phyloP scores from a whole-genome alignment of 2,329 filamentous ascomycete species.

The Colletotrichum endophyticum region DNA sequence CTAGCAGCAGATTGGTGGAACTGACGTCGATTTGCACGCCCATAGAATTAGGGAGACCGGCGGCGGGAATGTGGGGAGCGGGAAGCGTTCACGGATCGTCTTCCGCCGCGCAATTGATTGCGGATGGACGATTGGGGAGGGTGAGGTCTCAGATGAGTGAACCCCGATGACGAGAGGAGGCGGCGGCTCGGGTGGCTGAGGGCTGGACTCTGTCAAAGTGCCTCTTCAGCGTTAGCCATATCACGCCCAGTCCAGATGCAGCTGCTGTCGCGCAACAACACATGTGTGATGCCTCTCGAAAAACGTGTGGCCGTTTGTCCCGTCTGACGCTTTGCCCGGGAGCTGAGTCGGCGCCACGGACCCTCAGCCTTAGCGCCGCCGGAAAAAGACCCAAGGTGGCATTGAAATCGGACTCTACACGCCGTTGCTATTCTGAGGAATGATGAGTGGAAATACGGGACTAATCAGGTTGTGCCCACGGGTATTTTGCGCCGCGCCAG shows the following conservation, averaged over 20 bases:
- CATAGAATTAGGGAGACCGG: conserved; percentile 4
- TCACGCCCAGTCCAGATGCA: neutral
- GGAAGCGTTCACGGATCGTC: conserved; percentile 21
- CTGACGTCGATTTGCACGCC: neutral
- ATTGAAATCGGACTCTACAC: neutral
- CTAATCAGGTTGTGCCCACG: neutral
- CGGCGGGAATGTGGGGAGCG: conserved; percentile 15
- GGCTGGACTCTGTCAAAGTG: neutral
- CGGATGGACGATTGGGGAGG: neutral
- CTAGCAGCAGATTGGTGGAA: conserved; percentile 18
- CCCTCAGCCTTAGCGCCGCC: neutral
- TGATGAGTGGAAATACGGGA: neutral
- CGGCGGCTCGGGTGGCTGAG: neutral
- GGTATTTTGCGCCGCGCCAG: neutral
- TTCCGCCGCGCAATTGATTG: conserved; percentile 14
- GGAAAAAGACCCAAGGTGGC: neutral
- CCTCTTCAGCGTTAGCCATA: neutral
- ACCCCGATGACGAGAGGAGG: neutral
- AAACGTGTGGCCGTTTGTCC: conserved; percentile 1
- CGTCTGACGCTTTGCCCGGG: neutral
- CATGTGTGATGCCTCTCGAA: neutral
- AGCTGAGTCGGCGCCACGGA: neutral
- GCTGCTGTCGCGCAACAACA: neutral
- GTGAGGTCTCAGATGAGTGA: neutral
- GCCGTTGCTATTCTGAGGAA: neutral